Base-by-base conservation (phyloP, 495 filamentous ascomycete species). In the Aspergillus ellipticus region DNA sequence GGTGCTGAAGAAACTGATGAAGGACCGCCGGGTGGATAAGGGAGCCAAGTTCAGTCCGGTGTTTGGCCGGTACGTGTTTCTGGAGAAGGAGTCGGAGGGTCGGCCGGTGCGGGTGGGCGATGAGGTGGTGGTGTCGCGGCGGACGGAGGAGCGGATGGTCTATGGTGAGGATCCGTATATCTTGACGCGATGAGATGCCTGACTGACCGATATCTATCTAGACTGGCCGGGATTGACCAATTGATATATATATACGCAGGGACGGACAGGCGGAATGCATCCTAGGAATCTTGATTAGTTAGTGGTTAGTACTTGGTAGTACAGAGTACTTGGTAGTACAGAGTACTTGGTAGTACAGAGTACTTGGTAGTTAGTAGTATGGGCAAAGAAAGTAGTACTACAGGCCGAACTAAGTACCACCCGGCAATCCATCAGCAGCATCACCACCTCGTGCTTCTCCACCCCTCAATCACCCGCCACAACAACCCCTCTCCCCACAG, bases 41-140 rank as follows among this genome's bases (percentile, higher is more conserved):
- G 90, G 90, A 0, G 76, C 75, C 2, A 89, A 83, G 67, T 94
- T 82, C 67, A 85, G 80, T 68, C 91, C 91, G 37, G 82, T 94
- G 0, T 95, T 93, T 81, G 91, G 91, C 20, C 75, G 90, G 43
- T 96, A 95, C 74, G 84, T 77, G 4, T 95, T 92, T 65, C 64
- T 88, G 42, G 68, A 74, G 31, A 53, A 60, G 35, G 59, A 49
- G 13, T 57, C 57, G 5, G 66, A 66, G 42, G 68, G 64, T 11
- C 59, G 62, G 17, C 54, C 22, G 42, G 70, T 93, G 33, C 72
- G 68, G 4, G 82, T 94, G 33, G 90, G 90, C 0, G 89, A 93
- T 74, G 80, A 84, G 64, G 83, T 92, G 16, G 59, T 57, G 31
- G 84, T 95, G 26, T 77, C 75, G 13, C 79, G 74, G 65, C 67